Evolutionary conservation across 495 filamentous ascomycete genomes (phyloP), one percentile per base, ranked within the genome.

Genomic region (Pseudevernia furfuracea): DNA sequence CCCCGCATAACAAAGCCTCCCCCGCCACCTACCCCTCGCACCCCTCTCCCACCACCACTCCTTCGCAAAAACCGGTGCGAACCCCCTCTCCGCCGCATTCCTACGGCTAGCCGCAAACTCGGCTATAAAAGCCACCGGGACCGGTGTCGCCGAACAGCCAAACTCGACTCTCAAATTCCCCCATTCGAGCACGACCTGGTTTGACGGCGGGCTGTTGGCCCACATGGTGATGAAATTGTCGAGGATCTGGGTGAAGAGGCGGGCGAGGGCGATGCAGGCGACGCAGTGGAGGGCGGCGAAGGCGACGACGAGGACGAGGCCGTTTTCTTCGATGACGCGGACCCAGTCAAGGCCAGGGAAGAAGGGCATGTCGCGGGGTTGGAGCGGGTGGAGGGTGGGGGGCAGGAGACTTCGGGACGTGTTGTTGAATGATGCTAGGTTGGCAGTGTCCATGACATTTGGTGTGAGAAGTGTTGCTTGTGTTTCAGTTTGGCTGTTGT

Each of bases 11-110:
- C 63, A 65, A 12, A 41, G 1, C 57, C 38, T 60, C 17, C 4
- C 32, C 57, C n/a, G n/a, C n/a, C n/a, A n/a, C n/a, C 15, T 36
- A n/a, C 43, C 30, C 17, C 4, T 43, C 23, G n/a, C 30, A n/a
- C n/a, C n/a, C n/a, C n/a, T n/a, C 23, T 59, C 56, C 34, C 59
- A 65, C 55, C 36, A 60, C 63, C 63, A 65, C 43, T 65, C 57
- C 63, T 34, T n/a, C 44, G 55, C 57, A 65, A 58, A 65, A n/a
- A 34, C 30, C 15, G 63, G 63, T 25, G 43, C 38, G 21, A 65
- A 65, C 1, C 63, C 57, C 23, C 63, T 65, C 12, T 49, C 23
- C 41, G 60, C 41, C 14, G 63, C 63, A 49, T 49, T 57, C 12
- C 10, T 7, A 32, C 38, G 37, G 34, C 56, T 60, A 14, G 19